Conservation (phyloP, 352 stramenopile genomes). For the Phytophthora sp. region DNA sequence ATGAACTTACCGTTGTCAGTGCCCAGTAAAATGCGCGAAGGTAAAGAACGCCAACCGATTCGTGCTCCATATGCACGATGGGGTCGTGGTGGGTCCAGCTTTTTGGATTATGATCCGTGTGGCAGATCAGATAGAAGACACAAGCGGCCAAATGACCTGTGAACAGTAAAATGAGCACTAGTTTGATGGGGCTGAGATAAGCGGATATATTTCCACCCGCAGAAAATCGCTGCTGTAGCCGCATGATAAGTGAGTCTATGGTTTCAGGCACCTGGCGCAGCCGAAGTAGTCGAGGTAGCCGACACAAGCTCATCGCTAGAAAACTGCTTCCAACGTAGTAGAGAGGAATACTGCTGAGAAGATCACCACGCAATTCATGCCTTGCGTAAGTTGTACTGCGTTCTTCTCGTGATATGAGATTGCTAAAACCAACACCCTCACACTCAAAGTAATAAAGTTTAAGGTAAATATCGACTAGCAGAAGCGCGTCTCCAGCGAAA, state of each 20-base stretch:
- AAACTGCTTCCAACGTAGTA: constrained; percentile 73
- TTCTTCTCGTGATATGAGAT: constrained; percentile 58
- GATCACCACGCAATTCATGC: constrained; percentile 47
- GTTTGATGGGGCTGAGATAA: constrained; percentile 68
- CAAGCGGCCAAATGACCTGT: constrained; percentile 68
- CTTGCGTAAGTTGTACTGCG: constrained; percentile 47
- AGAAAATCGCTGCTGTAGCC: constrained; percentile 70
- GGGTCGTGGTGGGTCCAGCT: constrained; percentile 76
- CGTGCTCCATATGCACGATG: constrained; percentile 72
- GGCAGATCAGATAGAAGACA: constrained; percentile 76
- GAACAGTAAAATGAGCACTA: constrained; percentile 66
- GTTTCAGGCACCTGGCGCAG: constrained; percentile 40
- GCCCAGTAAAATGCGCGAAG: constrained; percentile 82
- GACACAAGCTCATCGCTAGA: constrained; percentile 60
- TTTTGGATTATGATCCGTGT: constrained; percentile 62
- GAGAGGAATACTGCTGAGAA: constrained; percentile 55
- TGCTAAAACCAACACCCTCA: constrained; percentile 48
- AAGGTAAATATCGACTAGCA: constrained; percentile 63
- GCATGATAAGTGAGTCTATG: constrained; percentile 71
- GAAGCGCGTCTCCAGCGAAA: constrained; percentile 45
- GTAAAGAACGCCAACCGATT: constrained; percentile 56
- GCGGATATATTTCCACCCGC: constrained; percentile 62
- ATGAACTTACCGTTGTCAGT: constrained; percentile 55
- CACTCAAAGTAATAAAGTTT: constrained; percentile 85
- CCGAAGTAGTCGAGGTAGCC: constrained; percentile 62